Percentiles rank a stretch among this genome's conserved stretches.
phyloP scores from a whole-genome alignment of 1,139 yeast species.

The Kurtzmaniella quercitrusa region DNA sequence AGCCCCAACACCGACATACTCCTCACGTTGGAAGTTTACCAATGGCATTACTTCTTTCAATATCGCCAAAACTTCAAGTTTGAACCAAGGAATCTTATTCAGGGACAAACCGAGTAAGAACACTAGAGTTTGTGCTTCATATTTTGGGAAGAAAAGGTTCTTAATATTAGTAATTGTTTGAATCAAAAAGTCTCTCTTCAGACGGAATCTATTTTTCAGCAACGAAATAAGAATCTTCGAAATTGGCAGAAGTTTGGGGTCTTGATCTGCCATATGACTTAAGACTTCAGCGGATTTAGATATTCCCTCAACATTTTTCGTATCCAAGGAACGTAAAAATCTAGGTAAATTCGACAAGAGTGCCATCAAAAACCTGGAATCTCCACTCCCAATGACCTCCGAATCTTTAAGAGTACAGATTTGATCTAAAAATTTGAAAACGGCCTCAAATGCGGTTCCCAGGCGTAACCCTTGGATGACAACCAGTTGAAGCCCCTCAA shows the following conservation, averaged over 20 bases:
- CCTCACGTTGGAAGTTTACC: slow-evolving; percentile 73
- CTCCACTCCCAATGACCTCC: slow-evolving; percentile 72
- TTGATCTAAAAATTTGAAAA: slow-evolving; percentile 69
- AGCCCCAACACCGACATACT: slow-evolving; percentile 88
- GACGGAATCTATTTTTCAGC: slow-evolving; percentile 73
- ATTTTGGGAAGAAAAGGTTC: slow-evolving; percentile 66
- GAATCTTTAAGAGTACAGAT: slow-evolving; percentile 66
- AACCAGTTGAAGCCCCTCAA: slow-evolving; percentile 80
- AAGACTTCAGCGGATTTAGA: slow-evolving; percentile 56
- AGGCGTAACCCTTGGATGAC: slow-evolving; percentile 83
- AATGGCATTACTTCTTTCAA: slow-evolving; percentile 71
- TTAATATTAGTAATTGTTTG: slow-evolving; percentile 73
- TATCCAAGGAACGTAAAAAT: slow-evolving; percentile 73
- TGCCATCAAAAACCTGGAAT: slow-evolving; percentile 65
- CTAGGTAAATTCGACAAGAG: slow-evolving; percentile 79
- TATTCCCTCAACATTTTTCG: slow-evolving; percentile 49
- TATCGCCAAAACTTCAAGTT: slow-evolving; percentile 71
- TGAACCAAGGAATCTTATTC: slow-evolving; percentile 75
- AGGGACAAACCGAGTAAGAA: slow-evolving; percentile 74
- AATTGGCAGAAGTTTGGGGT: slow-evolving; percentile 41
- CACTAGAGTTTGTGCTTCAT: slow-evolving; percentile 70
- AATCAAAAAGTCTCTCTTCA: slow-evolving; percentile 80
- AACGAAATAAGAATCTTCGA: slow-evolving; percentile 74
- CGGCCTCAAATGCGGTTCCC: slow-evolving; percentile 71
- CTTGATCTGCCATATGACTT: slow-evolving; percentile 57